Percentiles rank a stretch among this genome's conserved stretches.
Evolutionary conservation across 2,329 filamentous ascomycete species (phyloP).

Genomic region (Aspergillus sp.): DNA sequence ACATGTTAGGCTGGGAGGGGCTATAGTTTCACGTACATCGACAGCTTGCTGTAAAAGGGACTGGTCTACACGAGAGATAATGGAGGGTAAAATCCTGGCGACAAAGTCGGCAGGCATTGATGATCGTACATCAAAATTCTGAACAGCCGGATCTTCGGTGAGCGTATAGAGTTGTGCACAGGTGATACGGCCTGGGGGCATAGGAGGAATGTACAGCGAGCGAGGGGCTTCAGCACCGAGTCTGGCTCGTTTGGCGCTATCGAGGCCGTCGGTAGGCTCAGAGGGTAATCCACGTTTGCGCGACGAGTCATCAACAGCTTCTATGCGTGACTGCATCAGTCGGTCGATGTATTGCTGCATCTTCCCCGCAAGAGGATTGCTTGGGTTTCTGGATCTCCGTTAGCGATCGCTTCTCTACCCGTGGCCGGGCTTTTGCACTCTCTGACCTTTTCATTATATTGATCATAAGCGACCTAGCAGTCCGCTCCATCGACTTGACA

Average conservation of each 20-base stretch:
- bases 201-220: conserved; percentile 60
- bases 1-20: conserved; percentile 10
- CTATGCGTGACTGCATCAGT: conserved; percentile 71
- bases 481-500: conserved; percentile 92
- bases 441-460: conserved; percentile 75
- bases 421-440: not conserved
- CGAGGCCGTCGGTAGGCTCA: conserved; percentile 69
- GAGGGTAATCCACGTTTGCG: conserved; percentile 73
- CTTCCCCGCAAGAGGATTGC: conserved; percentile 68
- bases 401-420: conserved; percentile 10
- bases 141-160: conserved; percentile 70
- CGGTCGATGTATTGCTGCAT: conserved; percentile 88
- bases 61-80: conserved; percentile 70
- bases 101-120: conserved; percentile 69
- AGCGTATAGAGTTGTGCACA: conserved; percentile 84
- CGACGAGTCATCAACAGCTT: conserved; percentile 72
- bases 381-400: conserved; percentile 63
- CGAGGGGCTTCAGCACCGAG: conserved; percentile 54
- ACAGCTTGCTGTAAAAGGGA: conserved; percentile 69
- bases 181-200: conserved; percentile 73
- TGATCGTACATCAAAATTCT: conserved; percentile 76
- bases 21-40: conserved; percentile 50
- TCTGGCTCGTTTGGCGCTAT: conserved; percentile 77
- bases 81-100: conserved; percentile 75
- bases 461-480: conserved; percentile 75